Evolutionary conservation across 257 asterid genomes (phyloP).

Genomic region (Verbascum thapsus): DNA sequence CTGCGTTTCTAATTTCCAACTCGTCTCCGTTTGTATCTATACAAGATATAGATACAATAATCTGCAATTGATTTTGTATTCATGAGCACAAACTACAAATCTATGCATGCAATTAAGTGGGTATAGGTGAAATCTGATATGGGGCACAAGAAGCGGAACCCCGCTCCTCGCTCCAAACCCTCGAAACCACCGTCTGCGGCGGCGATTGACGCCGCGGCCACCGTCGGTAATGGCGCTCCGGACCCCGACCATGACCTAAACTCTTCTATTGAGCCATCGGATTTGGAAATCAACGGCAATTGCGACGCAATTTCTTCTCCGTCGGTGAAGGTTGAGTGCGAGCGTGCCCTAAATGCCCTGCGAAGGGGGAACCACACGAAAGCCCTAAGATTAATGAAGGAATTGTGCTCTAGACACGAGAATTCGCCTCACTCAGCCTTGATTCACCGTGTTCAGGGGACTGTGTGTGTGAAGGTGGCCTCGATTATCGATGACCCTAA

Average conservation of each 20-base stretch:
- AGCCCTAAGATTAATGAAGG: conserved; percentile 74
- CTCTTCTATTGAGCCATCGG: conserved; percentile 6
- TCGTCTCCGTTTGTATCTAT: not conserved
- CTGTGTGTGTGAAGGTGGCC: conserved; percentile 63
- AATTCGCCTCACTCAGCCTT: conserved; percentile 49
- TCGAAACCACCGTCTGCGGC: too few relatives aligned
- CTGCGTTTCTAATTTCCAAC: too few relatives aligned
- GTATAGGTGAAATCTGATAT: conserved; percentile 32
- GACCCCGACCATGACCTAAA: conserved; percentile 20
- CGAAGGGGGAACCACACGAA: conserved; percentile 65
- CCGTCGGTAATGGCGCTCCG: conserved; percentile 21
- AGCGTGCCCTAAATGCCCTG: conserved; percentile 58
- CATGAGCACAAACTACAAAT: conserved; percentile 20
- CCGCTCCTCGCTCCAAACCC: conserved; percentile 51
- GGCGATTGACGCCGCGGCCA: not conserved
- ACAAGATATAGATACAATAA: not conserved
- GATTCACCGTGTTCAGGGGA: conserved; percentile 63
- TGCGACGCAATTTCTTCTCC: conserved; percentile 27
- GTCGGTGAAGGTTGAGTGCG: conserved; percentile 57
- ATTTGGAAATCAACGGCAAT: conserved; percentile 10
- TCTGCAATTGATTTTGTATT: conserved; percentile 16
- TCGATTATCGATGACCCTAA: conserved; percentile 56
- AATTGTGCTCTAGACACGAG: conserved; percentile 52
- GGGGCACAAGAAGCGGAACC: conserved; percentile 53
- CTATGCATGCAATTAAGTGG: conserved; percentile 43